These are phyloP conservation scores for Angophora floribunda DNA, from an alignment of 345 rosid species.

Conservation along the genomic window DNA sequence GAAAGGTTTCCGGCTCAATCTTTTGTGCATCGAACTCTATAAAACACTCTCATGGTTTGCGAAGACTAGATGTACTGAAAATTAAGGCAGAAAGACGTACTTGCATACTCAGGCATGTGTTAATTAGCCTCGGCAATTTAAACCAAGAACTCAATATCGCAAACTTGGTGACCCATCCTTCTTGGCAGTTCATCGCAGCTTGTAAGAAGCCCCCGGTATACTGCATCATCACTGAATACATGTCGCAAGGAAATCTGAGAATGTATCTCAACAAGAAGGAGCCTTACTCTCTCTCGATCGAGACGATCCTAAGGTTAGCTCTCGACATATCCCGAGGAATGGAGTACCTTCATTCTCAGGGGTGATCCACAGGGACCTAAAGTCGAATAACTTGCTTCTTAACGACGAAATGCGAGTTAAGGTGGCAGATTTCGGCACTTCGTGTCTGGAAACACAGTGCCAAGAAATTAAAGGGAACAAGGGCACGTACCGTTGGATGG, in stretches of 20 bases:
- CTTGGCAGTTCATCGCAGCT: constrained; percentile 88
- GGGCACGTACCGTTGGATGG: constrained; percentile 99
- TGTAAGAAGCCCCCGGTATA: constrained; percentile 94
- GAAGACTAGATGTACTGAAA: background rate
- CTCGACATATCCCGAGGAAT: constrained; percentile 98
- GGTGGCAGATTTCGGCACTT: constrained; percentile 97
- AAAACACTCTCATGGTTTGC: background rate
- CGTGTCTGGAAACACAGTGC: constrained; percentile 93
- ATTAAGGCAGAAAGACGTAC: background rate
- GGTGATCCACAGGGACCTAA: constrained; percentile 94
- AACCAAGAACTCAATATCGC: background rate
- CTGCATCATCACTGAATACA: constrained; percentile 96
- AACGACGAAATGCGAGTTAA: constrained; percentile 96
- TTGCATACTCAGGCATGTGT: background rate
- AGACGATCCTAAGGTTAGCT: constrained; percentile 79
- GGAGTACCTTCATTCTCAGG: constrained; percentile 99
- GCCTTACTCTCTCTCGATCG: constrained; percentile 89
- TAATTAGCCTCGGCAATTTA: background rate
- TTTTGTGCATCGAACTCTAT: background rate
- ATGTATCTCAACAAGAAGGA: constrained; percentile 99
- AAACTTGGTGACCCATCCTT: background rate
- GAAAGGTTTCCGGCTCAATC: background rate
- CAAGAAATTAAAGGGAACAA: constrained; percentile 80
- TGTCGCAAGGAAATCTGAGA: constrained; percentile 97
- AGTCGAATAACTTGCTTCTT: constrained; percentile 83